phyloP scores from a whole-genome alignment of 2,329 filamentous ascomycete species.

The Fonsecaea monophora region DNA sequence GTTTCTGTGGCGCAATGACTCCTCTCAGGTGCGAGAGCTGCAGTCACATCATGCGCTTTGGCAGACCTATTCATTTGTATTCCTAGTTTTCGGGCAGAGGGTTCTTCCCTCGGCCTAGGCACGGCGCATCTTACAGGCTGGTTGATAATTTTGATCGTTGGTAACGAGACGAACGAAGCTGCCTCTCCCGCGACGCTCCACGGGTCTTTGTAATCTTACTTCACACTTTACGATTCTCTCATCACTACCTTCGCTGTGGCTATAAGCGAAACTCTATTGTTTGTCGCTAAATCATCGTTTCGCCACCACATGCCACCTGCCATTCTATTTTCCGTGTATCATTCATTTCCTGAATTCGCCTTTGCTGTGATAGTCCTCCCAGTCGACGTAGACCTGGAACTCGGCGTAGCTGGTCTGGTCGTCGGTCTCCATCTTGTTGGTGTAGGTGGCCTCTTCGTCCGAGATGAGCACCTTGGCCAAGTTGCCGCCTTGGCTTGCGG shows the following conservation, averaged over 20 bases:
- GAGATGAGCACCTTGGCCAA: constrained; percentile 60
- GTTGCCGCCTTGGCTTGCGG: constrained; percentile 59
- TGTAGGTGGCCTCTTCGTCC: constrained; percentile 49
- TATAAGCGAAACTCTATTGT: neutral
- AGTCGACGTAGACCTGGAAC: constrained; percentile 43
- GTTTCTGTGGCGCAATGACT: neutral
- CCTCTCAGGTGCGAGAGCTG: neutral
- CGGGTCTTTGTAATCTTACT: neutral
- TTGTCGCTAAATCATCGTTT: neutral
- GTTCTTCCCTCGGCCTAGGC: neutral
- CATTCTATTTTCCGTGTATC: neutral
- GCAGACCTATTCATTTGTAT: neutral
- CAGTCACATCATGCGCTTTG: neutral
- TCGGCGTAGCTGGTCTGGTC: constrained; percentile 41
- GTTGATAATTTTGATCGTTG: too few species aligned
- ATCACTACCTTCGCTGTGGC: neutral
- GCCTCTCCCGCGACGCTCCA: neutral
- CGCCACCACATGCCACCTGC: neutral
- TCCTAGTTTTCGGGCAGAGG: neutral
- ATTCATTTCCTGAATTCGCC: constrained; percentile 41
- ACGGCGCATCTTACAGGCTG: neutral
- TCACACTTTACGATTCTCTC: neutral
- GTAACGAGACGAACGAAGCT: neutral
- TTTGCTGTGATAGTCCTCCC: constrained; percentile 40
- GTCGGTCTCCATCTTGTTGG: constrained; percentile 41